Evolutionary conservation across 2,329 filamentous ascomycete species (phyloP), one percentile per base, ranked within the genome.

Genomic region (Pseudocercospora eumusae): DNA sequence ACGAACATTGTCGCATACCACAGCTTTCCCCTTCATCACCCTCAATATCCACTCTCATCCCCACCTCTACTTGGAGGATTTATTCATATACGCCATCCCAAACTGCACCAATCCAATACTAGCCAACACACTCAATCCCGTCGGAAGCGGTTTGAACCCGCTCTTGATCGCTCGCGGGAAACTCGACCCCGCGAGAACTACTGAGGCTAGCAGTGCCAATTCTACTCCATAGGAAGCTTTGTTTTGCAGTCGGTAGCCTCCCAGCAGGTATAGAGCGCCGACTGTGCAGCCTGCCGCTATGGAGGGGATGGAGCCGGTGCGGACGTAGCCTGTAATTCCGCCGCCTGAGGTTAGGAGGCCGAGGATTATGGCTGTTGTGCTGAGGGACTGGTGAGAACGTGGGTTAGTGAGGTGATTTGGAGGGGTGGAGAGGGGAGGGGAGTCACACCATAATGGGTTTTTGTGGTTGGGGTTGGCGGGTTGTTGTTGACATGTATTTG

Each of bases 131-230:
- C 91, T 93, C 73, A 99, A 79, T 10, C 88, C 86, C 60, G 90
- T 82, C 0, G 95, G 93, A 57, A 99, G 85, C 0, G 91, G 90
- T 84, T 98, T 99, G 33, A 68, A 68, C 70, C 84, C 82, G 45
- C 88, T 84, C 76, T 87, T 91, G 72, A 99, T 87, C 4, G 92
- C 95, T 57, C 95, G 85, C 11, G 95, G 95, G 63, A 98, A 88
- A 1, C 91, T 89, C 45, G 90, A 90, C 20, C 92, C 92, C 1
- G 84, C 93, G 36, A 99, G 84, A 25, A 98, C 80, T n/a, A 92
- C 72, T 0, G 91, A 96, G 4, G 95, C 95, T 47, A 97, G 82
- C 9, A 99, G 83, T n/a, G 89, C 91, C 47, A 96, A 81, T 78
- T 98, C 95, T 69, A 96, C 80, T 65, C 93, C 95, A 76, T 95